Base-by-base conservation (phyloP, 345 rosid genomes). In the Carallia pectinifolia region DNA sequence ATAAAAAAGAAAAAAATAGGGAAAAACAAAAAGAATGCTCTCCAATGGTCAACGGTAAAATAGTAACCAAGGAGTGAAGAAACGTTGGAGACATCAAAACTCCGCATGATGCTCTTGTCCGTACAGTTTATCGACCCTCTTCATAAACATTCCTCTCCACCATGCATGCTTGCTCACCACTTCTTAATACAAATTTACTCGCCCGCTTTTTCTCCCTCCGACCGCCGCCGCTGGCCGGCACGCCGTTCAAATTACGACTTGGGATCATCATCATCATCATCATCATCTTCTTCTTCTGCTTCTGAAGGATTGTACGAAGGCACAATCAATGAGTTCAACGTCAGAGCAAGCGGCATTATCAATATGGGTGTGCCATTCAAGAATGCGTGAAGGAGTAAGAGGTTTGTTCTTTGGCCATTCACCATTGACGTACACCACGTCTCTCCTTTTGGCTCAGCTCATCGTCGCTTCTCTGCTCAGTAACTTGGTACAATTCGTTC, bases 41-140 rank as follows among this genome's bases (percentile, higher is more conserved):
- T 5, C 13, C 31, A 27, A 7, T 27, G 4, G 29, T 56, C 60
- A 19, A 56, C 60, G 60, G 34, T 4, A 4, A 27, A 27, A 56
- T 30, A 56, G 34, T 56, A 27, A 23, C 2, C 2, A 2, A 13
- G 15, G 60, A 27, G 4, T 27, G 60, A 19, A 30, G 31, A 9
- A 23, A 56, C 29, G 1, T 56, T 27, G 6, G 29, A 56, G 16
- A 56, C 60, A 56, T 56, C 60, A 56, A 56, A 27, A 56, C 18
- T 31, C 75, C 75, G 69, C 69, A 40, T 55, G 54, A 55, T n/a
- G 38, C 75, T 71, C 75, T 44, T 31, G 58, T 56, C 74, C 63
- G 39, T 12, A 18, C 30, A 62, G 30, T 39, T n/a, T 52, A 18
- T 7, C 61, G 30, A 39, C 10, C 2, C 55, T 16, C 67, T 44